Evolutionary conservation across 805 yeast genomes (phyloP).

Genomic region (Teunomyces aglyptinius): DNA sequence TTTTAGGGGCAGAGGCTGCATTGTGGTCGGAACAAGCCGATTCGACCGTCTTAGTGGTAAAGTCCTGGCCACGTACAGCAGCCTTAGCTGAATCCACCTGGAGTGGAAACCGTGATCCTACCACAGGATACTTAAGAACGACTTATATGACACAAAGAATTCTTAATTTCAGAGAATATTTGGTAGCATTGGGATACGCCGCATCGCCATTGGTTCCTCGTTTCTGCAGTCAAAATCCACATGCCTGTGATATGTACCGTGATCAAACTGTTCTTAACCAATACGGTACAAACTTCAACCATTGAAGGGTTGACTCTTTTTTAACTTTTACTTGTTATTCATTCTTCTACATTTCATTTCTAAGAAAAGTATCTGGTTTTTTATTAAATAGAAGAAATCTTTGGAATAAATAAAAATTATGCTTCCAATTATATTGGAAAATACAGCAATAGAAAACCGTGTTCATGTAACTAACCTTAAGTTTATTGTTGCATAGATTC

Average conservation of each 20-base stretch:
- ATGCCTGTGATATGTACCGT: constrained; percentile 31
- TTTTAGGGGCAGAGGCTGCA: constrained; percentile 40
- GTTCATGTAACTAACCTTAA: no score
- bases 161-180: constrained; percentile 37
- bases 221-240: constrained; percentile 35
- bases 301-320: background rate
- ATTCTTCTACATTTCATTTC: background rate
- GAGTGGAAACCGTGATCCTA: constrained; percentile 37
- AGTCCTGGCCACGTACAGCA: constrained; percentile 42
- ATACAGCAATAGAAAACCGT: no score
- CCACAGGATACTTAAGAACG: constrained; percentile 26
- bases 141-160: constrained; percentile 32
- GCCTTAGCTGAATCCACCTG: constrained; percentile 41
- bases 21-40: constrained; percentile 42
- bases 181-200: constrained; percentile 32
- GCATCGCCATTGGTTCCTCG: constrained; percentile 38
- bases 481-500: no score
- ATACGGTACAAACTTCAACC: background rate
- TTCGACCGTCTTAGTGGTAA: constrained; percentile 24
- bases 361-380: no score
- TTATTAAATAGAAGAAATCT: no score
- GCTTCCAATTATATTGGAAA: no score
- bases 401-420: no score
- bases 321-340: background rate
- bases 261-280: constrained; percentile 7